Conservation (phyloP, 257 asterid species). For the Avicennia marina region DNA sequence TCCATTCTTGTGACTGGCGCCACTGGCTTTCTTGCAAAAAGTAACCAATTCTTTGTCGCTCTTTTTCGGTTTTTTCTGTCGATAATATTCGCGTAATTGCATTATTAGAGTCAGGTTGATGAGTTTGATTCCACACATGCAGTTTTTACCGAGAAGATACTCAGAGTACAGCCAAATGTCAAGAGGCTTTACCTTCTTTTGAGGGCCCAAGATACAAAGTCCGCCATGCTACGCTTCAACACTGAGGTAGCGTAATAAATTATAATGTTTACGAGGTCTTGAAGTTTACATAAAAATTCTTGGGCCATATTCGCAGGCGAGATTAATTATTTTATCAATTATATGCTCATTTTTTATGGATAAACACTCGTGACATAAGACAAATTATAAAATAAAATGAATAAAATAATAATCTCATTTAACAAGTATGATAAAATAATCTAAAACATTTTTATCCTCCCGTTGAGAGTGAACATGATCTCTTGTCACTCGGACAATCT, state of each 20-base stretch:
- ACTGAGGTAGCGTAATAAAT: conserved; percentile 39
- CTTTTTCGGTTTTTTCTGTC: not conserved
- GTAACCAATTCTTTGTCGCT: conserved; percentile 31
- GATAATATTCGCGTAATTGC: not conserved
- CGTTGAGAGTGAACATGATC: too few species aligned
- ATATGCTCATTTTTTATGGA: too few species aligned
- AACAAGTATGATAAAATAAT: too few species aligned
- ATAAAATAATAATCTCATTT: too few species aligned
- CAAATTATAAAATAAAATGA: too few species aligned
- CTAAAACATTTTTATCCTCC: too few species aligned
- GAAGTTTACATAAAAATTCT: too few species aligned
- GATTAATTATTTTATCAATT: too few species aligned
- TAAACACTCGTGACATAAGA: too few species aligned
- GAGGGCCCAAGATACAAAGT: conserved; percentile 62
- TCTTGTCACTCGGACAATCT: too few species aligned
- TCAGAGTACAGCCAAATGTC: conserved; percentile 81
- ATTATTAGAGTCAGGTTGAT: not conserved
- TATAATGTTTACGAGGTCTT: too few species aligned
- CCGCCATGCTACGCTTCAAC: conserved; percentile 67
- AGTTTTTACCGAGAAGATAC: conserved; percentile 81
- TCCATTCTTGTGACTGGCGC: conserved; percentile 73
- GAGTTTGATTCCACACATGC: conserved; percentile 16
- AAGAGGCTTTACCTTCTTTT: conserved; percentile 78
- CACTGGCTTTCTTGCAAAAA: conserved; percentile 84
- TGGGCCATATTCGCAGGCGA: too few species aligned